A percentile compares a stretch with the other conserved stretches of the same genome.
These are phyloP conservation scores for Boletus semigastroideus DNA, from an alignment of 1,284 basidiomycete species.

Conservation along the genomic window DNA sequence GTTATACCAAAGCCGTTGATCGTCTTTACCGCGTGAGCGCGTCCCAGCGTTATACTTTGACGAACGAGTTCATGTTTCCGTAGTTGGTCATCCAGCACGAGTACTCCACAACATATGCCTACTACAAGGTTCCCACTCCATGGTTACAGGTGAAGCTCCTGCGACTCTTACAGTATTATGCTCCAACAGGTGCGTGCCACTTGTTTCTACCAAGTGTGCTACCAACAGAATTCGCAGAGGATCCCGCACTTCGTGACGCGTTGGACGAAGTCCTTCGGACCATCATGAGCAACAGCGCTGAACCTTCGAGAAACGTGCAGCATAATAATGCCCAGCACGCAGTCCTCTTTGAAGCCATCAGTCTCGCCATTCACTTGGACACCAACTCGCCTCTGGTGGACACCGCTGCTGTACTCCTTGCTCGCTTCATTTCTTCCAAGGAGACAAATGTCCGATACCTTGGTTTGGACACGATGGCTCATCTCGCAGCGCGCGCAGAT, in stretches of 20 bases:
- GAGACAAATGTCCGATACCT: constrained; percentile 99
- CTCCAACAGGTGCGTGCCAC: constrained; percentile 73
- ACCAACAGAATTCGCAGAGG: constrained; percentile 53
- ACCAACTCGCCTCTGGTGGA: constrained; percentile 87
- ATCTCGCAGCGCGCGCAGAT: constrained; percentile 91
- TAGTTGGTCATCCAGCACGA: constrained; percentile 92
- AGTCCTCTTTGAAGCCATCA: constrained; percentile 97
- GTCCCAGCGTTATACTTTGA: neutral
- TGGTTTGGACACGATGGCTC: constrained; percentile 97
- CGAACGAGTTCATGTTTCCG: constrained; percentile 17
- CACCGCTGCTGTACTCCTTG: constrained; percentile 89
- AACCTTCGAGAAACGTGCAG: constrained; percentile 92
- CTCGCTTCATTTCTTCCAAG: constrained; percentile 94
- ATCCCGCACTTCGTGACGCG: constrained; percentile 74
- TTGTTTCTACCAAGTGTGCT: neutral
- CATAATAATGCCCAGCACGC: constrained; percentile 99
- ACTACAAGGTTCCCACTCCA: constrained; percentile 96
- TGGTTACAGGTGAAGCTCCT: constrained; percentile 98
- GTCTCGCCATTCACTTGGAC: constrained; percentile 96
- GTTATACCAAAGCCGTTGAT: constrained; percentile 94
- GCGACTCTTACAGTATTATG: constrained; percentile 92
- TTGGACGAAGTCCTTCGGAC: constrained; percentile 87
- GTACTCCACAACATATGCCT: constrained; percentile 86
- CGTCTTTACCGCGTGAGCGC: constrained; percentile 76
- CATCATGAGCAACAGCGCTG: constrained; percentile 91